A percentile compares a stretch with the other conserved stretches of the same genome.
These are phyloP conservation scores for Grigorovia yakushimaensis DNA, from an alignment of 805 yeast genomes.

Conservation along the genomic window DNA sequence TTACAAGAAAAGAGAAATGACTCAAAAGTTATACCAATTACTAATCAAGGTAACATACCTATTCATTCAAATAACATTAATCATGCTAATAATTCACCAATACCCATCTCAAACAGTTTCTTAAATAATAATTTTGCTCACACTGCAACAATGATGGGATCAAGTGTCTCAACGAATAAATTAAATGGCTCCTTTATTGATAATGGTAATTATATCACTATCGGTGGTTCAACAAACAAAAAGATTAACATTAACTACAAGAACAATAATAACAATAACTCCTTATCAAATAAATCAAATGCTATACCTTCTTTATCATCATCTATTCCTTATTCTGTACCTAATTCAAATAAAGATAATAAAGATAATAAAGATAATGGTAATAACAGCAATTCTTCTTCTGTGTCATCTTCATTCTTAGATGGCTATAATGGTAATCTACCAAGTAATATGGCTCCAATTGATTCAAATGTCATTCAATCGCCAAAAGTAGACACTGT, in stretches of 20 bases:
- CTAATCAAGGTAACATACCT: not conserved
- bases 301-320: constrained; percentile 40
- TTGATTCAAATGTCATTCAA: constrained; percentile 52
- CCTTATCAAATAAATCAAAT: constrained; percentile 4
- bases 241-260: not conserved
- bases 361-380: constrained; percentile 5
- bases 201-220: constrained; percentile 1
- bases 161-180: constrained; percentile 13
- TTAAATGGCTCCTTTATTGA: constrained; percentile 20
- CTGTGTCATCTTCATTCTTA: constrained; percentile 28
- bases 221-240: not conserved
- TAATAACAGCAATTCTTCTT: constrained; percentile 21
- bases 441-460: constrained; percentile 35
- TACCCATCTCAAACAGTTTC: constrained; percentile 18
- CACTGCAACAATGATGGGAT: constrained; percentile 24
- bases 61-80: not conserved
- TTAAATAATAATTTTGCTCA: constrained; percentile 29
- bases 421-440: constrained; percentile 29
- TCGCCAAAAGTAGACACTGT: constrained; percentile 63
- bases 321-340: constrained; percentile 62
- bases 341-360: constrained; percentile 42
- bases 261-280: not conserved
- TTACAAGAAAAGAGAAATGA: constrained; percentile 27
- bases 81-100: not conserved
- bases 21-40: not conserved